Base-by-base conservation (phyloP, 176 grass and related monocot species). In the Oryza glumipatula region DNA sequence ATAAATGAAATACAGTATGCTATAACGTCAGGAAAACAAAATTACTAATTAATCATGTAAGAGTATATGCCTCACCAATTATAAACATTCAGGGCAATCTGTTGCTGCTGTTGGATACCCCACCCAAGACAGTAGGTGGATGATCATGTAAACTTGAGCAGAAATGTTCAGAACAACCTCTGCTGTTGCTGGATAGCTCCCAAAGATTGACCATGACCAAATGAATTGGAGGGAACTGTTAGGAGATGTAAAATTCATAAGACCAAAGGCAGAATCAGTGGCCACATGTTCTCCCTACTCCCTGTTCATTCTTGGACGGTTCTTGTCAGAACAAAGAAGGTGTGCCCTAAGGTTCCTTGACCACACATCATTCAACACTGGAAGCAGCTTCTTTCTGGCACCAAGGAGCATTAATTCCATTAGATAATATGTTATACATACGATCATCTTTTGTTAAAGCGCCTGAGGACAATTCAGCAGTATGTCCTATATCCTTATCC, bases 351-450 rank as follows among this genome's bases (percentile, higher is more conserved):
- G 80, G 80, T 79, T 84, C 76, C 77, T 89, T 86, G 23, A 71
- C 30, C 80, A 87, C 61, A 76, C 46, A 48, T 86, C 83, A 90
- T 88, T 88, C 82, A 67, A 70, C 67, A 82, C 9, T 79, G 10
- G 74, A 90, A 83, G 74, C 47, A 84, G 77, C 43, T 83, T 89
- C 88, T 89, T 89, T 89, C 70, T 80, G 70, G 54, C 75, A 67
- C 75, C 83, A 83, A 21, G 88, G 73, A 84, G 36, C 84, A 92
- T 87, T 90, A 82, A 90, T 82, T 81, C 87, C 87, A 82, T 88
- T 76, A 91, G 88, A 82, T 77, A 94, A 86, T 85, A 73, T 72
- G 77, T 83, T 89, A 84, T 84, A 84, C 39, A 47, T 75, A 83
- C 75, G 66, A 48, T 84, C 87, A 88, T 92, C 89, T 48, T 86